Evolutionary conservation across 2,329 filamentous ascomycete genomes (phyloP), one percentile per base, ranked within the genome.

Genomic region (Penicillium hordei): DNA sequence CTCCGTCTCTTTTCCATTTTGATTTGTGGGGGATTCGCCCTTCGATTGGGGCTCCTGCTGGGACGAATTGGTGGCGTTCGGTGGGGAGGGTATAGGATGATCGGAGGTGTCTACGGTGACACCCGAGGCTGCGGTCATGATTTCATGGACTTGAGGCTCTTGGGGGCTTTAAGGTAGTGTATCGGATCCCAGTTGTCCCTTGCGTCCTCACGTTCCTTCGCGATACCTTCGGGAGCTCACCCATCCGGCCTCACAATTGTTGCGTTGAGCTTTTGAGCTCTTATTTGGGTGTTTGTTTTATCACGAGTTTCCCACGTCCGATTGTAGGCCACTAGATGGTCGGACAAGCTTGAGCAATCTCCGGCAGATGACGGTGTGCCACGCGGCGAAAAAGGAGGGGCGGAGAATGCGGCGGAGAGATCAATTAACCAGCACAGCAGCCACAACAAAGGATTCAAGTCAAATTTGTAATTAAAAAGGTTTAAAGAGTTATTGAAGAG

Each of bases 51-150:
- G 42, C 3, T 48, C 44, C 8, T 36, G 38, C 19, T 46, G 52
- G 25, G 60, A 55, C 19, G 48, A 40, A 43, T 55, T 39, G 21
- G 58, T 25, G 36, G 59, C 48, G n/a, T 62, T 62, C 34, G 64
- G 53, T 6, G 52, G 13, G 49, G 61, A 60, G 10, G 64, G 29
- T 52, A 65, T 63, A 60, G 61, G 55, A 40, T 59, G 58, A 56
- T 67, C 66, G 63, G 64, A 61, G 66, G 67, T 63, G 62, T 66
- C 62, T 61, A 62, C 57, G 45, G 63, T 65, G 58, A 65, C 64
- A 65, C 64, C 64, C 52, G 66, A 59, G 50, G 60, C 62, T 54
- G 70, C 65, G 63, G 67, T 67, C 72, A 74, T 74, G 61, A 66
- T 73, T 64, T 65, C 60, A 64, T 63, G 55, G 59, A 60, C 55